A percentile compares a stretch with the other conserved stretches of the same genome.
Conservation (phyloP, 2,329 filamentous ascomycete species). For the Chalaropsis ovoidea region DNA sequence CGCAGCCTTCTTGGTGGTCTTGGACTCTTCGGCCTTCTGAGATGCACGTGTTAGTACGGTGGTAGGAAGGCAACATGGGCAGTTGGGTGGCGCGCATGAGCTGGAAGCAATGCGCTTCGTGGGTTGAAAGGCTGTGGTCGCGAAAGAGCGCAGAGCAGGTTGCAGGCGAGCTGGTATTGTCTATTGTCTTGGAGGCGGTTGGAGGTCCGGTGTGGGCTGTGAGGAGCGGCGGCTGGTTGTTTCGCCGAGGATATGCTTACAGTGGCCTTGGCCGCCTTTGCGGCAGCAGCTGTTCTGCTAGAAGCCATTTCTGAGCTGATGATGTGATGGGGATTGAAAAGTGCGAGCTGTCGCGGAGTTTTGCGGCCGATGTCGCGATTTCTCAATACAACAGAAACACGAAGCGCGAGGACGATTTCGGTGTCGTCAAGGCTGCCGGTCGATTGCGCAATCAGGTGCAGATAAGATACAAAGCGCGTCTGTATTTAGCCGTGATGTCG, state of each 20-base stretch:
- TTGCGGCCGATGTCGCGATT: conserved; percentile 10
- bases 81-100: neutral
- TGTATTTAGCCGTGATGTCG: neutral
- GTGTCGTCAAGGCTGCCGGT: neutral
- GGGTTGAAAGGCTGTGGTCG: neutral
- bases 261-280: conserved; percentile 26
- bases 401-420: neutral
- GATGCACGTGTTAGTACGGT: conserved; percentile 15
- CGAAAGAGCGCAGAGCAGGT: neutral
- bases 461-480: neutral
- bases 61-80: neutral
- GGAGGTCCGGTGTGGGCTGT: neutral
- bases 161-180: neutral
- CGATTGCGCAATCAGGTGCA: neutral
- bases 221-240: neutral
- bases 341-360: neutral
- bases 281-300: conserved; percentile 23
- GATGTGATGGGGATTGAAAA: neutral
- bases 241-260: conserved; percentile 24
- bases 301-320: conserved; percentile 20
- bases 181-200: neutral
- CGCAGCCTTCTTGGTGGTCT: conserved; percentile 30
- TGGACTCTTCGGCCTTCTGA: conserved; percentile 24
- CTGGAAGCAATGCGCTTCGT: conserved; percentile 2
- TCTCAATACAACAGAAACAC: neutral